Base-by-base conservation (phyloP, 306 rosid genomes). In the Cucurbita moschata region DNA sequence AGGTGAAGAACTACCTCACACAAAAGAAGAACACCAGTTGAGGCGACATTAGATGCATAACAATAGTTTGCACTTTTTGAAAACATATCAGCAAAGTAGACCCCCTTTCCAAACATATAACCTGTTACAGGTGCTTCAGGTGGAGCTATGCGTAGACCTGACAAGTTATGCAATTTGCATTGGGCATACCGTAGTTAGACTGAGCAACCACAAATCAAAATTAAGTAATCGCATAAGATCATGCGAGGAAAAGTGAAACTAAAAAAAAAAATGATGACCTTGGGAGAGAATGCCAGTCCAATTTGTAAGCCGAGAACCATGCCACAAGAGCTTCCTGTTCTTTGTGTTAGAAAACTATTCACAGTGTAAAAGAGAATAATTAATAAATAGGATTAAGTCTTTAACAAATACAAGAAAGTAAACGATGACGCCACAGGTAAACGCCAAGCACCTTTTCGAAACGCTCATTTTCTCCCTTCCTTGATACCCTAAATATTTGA, bases 21-120 rank as follows among this genome's bases (percentile, higher is more conserved):
- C 67, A 91, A 84, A 80, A 95, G 97, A 51, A 95, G 90, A 78
- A 91, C 97, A 7, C 97, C 97, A 53, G 91, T 80, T 57, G 78
- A 54, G 66, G 81, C 71, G 11, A 74, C 79, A 15, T 61, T 80
- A 66, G 88, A 50, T 75, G 99, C 90, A 79, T 82, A 88, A 80
- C 97, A 95, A 81, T 91, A 95, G 77, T 95, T 91, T 77, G 96
- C 99, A 51, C 99, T 95, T 88, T 91, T 95, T 74, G 99, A 95
- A 91, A 91, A 91, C 99, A 95, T 95, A 83, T 91, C 99, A 9
- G 99, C 97, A 66, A 95, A 95, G 85, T 95, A 91, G 44, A 91
- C 87, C 58, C 99, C 99, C 80, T 95, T 95, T 53, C 97, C 97
- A 76, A 95, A 95, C 99, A 95, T 91, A 88, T 91, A 91, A 54